Evolutionary conservation across 768 basidiomycete genomes (phyloP), one percentile per base, ranked within the genome.

Genomic region (Neoboletus magnificus): DNA sequence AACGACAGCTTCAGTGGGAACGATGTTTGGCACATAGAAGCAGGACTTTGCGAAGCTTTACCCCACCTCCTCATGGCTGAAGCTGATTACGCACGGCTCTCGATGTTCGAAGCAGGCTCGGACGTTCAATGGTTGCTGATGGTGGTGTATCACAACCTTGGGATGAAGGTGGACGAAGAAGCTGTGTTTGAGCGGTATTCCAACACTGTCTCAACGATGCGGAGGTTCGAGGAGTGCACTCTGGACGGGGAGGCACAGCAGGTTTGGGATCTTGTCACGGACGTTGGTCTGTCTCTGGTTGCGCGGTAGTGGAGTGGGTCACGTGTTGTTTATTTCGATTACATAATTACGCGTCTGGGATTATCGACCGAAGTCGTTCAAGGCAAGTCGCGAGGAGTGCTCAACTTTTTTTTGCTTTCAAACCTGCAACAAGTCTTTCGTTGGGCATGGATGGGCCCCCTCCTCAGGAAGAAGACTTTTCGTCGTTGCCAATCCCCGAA

Each of bases 401-500:
- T 60, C 15, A 49, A 58, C 57, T 55, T 59, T 54, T 53, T 37
- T 54, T 53, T 37, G 48, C 43, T 46, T 51, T 48, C 48, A 20
- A 29, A 48, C 59, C 52, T 53, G 46, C 53, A 25, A 33, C 39
- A 52, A 58, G 52, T 44, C 42, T 42, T 42, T 41, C 36, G 40
- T 55, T 30, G 66, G 70, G 67, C 55, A 93, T 93, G 93, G 94
- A 96, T 74, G 94, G 92, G 53, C 86, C 86, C 64, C 88, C 91
- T 56, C 92, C 93, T 48, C 88, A 82, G 65, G 94, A 97, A 77
- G 94, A 97, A 76, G 94, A 98, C 74, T 98, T 95, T 71, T 86
- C 86, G 42, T 67, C 79, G 29, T 79, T 98, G 48, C 76, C 91
- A 22, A 80, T 97, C 45, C 73, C 82, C 13, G 93, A 96, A 61